Base-by-base conservation (phyloP, 2,329 filamentous ascomycete species). In the Aureobasidium namibiae region DNA sequence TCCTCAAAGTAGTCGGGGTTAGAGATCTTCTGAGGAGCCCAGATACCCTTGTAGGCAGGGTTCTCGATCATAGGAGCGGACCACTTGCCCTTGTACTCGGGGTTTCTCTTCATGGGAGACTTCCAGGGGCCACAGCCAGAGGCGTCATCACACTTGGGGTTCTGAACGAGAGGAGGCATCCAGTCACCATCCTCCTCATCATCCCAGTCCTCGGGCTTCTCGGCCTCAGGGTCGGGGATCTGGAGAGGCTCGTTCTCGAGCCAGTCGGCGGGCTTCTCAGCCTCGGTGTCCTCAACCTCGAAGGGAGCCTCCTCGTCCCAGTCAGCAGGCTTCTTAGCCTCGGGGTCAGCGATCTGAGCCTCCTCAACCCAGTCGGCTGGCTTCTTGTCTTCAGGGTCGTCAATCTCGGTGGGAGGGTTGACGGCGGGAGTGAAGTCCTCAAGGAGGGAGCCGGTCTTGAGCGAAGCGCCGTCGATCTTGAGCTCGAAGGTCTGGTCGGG, bases 171-270 rank as follows among this genome's bases (percentile, higher is more conserved):
- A 61, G 92, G 94, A 56, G 92, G 79, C 66, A 95, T 76, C 91
- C 92, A 99, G 80, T 99, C 94, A 75, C 94, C 94, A 75, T 99
- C 94, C 80, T 99, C 94, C 80, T 99, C 94, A 61, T 99, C 92
- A 78, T 96, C 92, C 94, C 94, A 99, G 74, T 97, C 94, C 78
- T 96, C 92, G 63, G 94, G 94, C 87, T 97, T 99, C 80, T 89
- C 82, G 54, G 92, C 91, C 79, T 96, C 91, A 59, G 94, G 94
- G 79, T 99, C 94, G 60, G 92, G 83, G 62, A 97, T 80, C 65
- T 84, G 88, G 63, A 82, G 77, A 65, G 92, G 84, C 80, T 97
- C 94, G 64, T 91, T 80, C 75, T 91, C 92, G 63, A 99, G 87
- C 94, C 94, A 99, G 78, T 97, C 94, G 67, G 90, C 92, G 53